These are phyloP conservation scores for Fusarium austroafricanum DNA, from an alignment of 2,329 filamentous ascomycete species.

Conservation along the genomic window DNA sequence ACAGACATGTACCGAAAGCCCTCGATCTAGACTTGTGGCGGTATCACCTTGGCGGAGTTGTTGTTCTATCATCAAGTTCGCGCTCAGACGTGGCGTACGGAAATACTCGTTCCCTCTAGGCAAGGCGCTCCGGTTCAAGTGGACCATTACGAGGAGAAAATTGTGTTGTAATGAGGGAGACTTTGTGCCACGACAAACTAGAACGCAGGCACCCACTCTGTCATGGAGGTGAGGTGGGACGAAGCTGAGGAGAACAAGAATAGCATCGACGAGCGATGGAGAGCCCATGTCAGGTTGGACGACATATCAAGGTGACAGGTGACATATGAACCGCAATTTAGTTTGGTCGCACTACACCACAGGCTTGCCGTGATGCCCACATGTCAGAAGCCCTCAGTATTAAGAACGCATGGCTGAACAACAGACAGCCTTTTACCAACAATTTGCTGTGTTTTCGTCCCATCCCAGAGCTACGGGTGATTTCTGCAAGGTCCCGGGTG, in stretches of 20 bases:
- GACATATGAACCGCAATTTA: constrained; percentile 16
- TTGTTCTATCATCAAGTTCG: constrained; percentile 3
- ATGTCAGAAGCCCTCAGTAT: constrained; percentile 1
- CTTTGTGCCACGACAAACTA: constrained; percentile 5
- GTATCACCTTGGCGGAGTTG: constrained; percentile 12
- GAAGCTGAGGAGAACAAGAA: constrained; percentile 16
- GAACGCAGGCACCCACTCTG: neutral
- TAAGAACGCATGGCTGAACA: neutral
- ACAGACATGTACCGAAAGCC: neutral
- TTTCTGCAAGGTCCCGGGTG: constrained; percentile 37
- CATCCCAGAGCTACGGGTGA: constrained; percentile 14
- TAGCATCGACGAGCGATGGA: constrained; percentile 21
- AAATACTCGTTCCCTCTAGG: constrained; percentile 5
- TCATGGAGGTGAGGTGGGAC: neutral
- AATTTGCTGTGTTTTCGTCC: constrained; percentile 19
- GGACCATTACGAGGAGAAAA: constrained; percentile 11
- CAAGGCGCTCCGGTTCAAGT: constrained; percentile 15
- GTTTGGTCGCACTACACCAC: constrained; percentile 16
- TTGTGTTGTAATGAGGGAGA: neutral
- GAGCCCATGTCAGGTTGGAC: constrained; percentile 20
- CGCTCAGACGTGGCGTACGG: constrained; percentile 1
- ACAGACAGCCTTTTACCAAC: neutral
- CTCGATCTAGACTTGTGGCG: constrained; percentile 19
- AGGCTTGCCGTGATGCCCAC: constrained; percentile 13
- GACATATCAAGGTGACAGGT: constrained; percentile 4